Base-by-base conservation (phyloP, 2,329 filamentous ascomycete genomes). In the Colletotrichum coccodes region DNA sequence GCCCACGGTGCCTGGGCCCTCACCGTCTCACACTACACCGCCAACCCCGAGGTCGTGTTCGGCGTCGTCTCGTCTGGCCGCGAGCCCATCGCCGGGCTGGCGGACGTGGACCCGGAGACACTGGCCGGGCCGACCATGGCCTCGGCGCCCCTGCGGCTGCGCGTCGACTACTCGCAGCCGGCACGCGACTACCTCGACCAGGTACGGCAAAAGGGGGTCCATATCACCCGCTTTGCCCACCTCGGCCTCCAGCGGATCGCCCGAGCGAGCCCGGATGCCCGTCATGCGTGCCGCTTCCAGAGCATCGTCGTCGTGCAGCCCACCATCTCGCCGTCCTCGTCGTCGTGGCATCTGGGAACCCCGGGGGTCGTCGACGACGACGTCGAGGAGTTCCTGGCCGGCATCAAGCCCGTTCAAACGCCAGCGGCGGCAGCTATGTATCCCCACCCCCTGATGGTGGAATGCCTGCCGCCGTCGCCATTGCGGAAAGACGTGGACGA, bases 1-100 rank as follows among this genome's bases (percentile, higher is more conserved):
- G 38, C 38, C 38, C 38, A 42, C 38, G 38, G 16, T n/a, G 81
- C 81, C 6, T 84, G 81, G 82, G 79, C 80, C 5, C 64, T 83
- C 16, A 75, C 80, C 2, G 75, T 81, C 1, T 76, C 77, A 1
- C 70, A 79, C 8, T 81, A 81, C 64, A 75, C 80, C 64, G 76
- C 75, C 4, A 74, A 76, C 36, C 63, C 76, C 11, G 79, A 81
- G 53, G 76, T 82, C 32, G 72, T 80, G 18, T 82, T 83, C 61
- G 81, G 80, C 6, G 78, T 79, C 70, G 81, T 79, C 1, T 73
- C 81, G 18, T 80, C 80, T 46, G 49, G 49, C 49, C 49, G 49
- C 18, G 79, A 53, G 28, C 18, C 49, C 38, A 42, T 42, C 36
- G 23, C 47, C 23, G 52, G 54, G 21, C 38, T 38, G 23, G 50